Base-by-base conservation (phyloP, 257 asterid species). In the Lycium barbarum region DNA sequence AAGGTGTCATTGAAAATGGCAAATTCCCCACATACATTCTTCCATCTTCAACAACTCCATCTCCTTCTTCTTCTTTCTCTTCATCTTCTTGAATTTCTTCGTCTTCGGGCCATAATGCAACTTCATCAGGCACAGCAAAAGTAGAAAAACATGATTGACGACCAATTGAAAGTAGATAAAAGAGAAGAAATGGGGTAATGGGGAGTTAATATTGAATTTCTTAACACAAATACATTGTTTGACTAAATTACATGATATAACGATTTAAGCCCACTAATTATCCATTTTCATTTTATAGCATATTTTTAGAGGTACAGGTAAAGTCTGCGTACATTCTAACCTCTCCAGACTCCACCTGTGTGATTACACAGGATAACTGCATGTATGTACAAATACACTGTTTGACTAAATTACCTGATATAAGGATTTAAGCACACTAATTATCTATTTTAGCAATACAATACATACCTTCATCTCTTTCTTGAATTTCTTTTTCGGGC, bases 21-120 rank as follows among this genome's bases (percentile, higher is more conserved):
- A 96, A 88, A 83, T 96, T 96, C 7, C 99, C 99, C 72, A 95
- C 99, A 67, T 91, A 96, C 68, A 95, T 83, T 82, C 98, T 91
- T 81, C 96, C 94, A 67, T 85, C 92, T 51, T 92, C 97, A 26
- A 88, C 22, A 91, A 68, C 38, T 63, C 91, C 87, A 53, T 59
- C 86, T 20, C 83, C 90, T 40, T 80, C 87, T 43, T 18, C 91
- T 54, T 80, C 91, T 26, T 86, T 89, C 40, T 45, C 90, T 1
- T 63, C 92, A 33, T 79, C 87, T 2, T 78, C 93, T 54, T 85
- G 91, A 67, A 36, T 67, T 36, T 49, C 85, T 15, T 86, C 89
- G 33, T 26, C 33, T 71, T 67, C 93, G 11, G 84, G 80, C 47
- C 83, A 62, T 12, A 38, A 40, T 58, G 15, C 80, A 67, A n/a